Base-by-base conservation (phyloP, 2,329 filamentous ascomycete genomes). In the Nemania sp. region DNA sequence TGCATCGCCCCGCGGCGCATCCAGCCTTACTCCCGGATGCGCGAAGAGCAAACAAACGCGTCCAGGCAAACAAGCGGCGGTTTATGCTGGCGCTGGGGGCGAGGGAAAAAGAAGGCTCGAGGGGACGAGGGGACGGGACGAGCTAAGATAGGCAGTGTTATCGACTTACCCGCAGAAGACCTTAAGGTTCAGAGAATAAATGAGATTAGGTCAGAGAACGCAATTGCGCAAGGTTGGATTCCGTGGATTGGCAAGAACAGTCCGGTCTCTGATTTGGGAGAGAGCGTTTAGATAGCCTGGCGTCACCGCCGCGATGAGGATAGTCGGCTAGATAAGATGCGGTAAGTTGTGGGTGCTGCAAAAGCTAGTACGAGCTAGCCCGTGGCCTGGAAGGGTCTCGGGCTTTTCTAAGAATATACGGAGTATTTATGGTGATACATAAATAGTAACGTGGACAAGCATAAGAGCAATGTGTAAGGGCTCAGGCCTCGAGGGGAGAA, bases 141-240 rank as follows among this genome's bases (percentile, higher is more conserved):
- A 46, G 47, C 19, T 48, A 33, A 24, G 31, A 40, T n/a, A n/a
- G n/a, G n/a, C n/a, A n/a, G n/a, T n/a, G n/a, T 34, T 26, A 14
- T 50, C 34, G 24, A 52, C 56, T 59, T 59, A 59, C 53, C 43
- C 36, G 9, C 14, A 41, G 42, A 42, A 48, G 33, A 50, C 37
- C 8, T 11, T 22, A 22, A 24, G 28, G 28, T 26, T 28, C n/a
- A n/a, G n/a, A n/a, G n/a, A n/a, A n/a, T n/a, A n/a, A n/a, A n/a
- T n/a, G n/a, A n/a, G n/a, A n/a, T n/a, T n/a, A n/a, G n/a, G n/a
- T n/a, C n/a, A n/a, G n/a, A n/a, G n/a, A n/a, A n/a, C n/a, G n/a
- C n/a, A n/a, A n/a, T n/a, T n/a, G n/a, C n/a, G n/a, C n/a, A n/a
- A n/a, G n/a, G n/a, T n/a, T n/a, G n/a, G n/a, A n/a, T n/a, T n/a